Conservation (phyloP, 768 basidiomycete species). For the Rubroboletus pulcherrimus region DNA sequence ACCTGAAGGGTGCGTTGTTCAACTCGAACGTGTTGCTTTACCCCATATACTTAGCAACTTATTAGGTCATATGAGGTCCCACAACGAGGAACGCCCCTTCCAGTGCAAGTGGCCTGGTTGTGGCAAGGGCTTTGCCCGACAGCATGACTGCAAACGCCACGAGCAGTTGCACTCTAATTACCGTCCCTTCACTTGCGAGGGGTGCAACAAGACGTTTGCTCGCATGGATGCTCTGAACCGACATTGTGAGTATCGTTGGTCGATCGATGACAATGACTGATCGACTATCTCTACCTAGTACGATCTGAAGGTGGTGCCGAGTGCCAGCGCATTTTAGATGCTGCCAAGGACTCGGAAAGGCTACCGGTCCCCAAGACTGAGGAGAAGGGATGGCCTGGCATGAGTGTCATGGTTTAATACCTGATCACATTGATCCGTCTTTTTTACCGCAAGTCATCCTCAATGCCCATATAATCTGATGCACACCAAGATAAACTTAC, state of each 20-base stretch:
- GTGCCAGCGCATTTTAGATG: conserved; percentile 47
- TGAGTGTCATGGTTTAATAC: conserved; percentile 29
- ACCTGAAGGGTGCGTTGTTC: conserved; percentile 68
- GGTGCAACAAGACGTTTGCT: conserved; percentile 91
- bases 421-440: conserved; percentile 4
- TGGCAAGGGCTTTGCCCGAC: conserved; percentile 88
- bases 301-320: conserved; percentile 82
- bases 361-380: conserved; percentile 28
- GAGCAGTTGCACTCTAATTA: conserved; percentile 93
- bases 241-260: conserved; percentile 61
- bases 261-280: not conserved
- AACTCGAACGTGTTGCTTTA: conserved; percentile 3
- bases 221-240: conserved; percentile 92
- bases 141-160: conserved; percentile 96
- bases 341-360: conserved; percentile 27
- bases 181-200: conserved; percentile 88
- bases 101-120: conserved; percentile 94
- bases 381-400: conserved; percentile 32
- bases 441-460: conserved; percentile 14
- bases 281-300: conserved; percentile 38
- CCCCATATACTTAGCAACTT: conserved; percentile 10
- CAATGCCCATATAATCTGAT: conserved; percentile 26
- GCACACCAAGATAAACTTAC: conserved; percentile 15
- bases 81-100: conserved; percentile 94
- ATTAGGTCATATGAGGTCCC: conserved; percentile 87